Base-by-base conservation (phyloP, 2,329 filamentous ascomycete species). In the Cladosporium sp. region DNA sequence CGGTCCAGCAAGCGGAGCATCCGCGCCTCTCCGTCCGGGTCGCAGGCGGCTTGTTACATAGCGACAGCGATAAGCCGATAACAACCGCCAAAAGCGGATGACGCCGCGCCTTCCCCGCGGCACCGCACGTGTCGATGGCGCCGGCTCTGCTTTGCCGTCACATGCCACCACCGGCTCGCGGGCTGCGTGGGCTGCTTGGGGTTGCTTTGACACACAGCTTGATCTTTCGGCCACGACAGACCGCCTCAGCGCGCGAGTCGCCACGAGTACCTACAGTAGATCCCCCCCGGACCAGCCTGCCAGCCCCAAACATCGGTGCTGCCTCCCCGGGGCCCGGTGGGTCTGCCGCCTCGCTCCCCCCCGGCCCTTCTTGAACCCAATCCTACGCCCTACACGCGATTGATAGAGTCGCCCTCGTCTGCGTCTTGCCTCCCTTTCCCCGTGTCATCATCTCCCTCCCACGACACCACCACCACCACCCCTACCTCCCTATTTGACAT, bases 1-100 rank as follows among this genome's bases (percentile, higher is more conserved):
- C 22, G 22, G 22, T 28, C 22, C 22, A 28, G 22, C 22, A 28
- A 28, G 22, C 22, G 22, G 22, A 28, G 22, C 33, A 22, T 16
- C 10, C 11, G 18, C 34, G 18, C 16, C 34, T 28, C 44, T 38
- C 44, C 44, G 44, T 46, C 34, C 44, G 33, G 33, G 28, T 46
- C 33, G 44, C 44, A 38, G 33, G 44, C 44, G 44, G 44, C 33
- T 18, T 18, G 16, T 18, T 18, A 19, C 44, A 28, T 46, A 18
- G 7, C 5, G 38, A 37, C n/a, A 10, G 19, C 35, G 43, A 52
- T 52, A 52, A 53, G 50, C 50, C 50, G 50, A 46, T 53, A 46
- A 46, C 50, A 53, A 31, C 50, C 50, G 50, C 10, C 43, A 42
- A 19, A 46, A 16, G n/a, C 31, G 22, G 18, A 46, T 46, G 31